phyloP scores from a whole-genome alignment of 805 yeast genomes.

The Martiniozyma abietophila region DNA sequence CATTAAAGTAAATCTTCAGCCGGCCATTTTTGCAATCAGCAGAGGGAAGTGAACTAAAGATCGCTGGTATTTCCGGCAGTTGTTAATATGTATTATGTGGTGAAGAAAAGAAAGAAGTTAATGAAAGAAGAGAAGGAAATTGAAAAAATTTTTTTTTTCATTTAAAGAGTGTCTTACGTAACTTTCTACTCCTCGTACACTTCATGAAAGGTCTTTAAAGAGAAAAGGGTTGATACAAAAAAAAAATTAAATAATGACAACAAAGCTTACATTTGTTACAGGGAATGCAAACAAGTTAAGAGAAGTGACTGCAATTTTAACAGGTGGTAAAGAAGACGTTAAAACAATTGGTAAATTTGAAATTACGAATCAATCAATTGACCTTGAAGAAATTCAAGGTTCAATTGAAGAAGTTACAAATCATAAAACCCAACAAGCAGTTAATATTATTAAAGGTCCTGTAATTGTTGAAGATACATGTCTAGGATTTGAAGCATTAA shows the following conservation, averaged over 20 bases:
- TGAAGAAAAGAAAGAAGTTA: slow-evolving; percentile 11
- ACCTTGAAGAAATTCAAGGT: slow-evolving; percentile 89
- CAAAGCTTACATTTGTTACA: slow-evolving; percentile 33
- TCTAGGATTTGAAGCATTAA: slow-evolving; percentile 69
- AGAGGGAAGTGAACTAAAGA: slow-evolving; percentile 24
- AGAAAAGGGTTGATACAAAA: neutral
- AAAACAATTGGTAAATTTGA: slow-evolving; percentile 38
- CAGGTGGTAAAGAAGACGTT: slow-evolving; percentile 25
- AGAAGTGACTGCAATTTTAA: slow-evolving; percentile 73
- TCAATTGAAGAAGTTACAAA: slow-evolving; percentile 70
- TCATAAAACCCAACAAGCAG: slow-evolving; percentile 73
- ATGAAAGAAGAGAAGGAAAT: slow-evolving; percentile 1
- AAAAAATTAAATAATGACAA: slow-evolving; percentile 11
- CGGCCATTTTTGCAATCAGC: slow-evolving; percentile 32
- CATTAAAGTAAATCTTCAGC: slow-evolving; percentile 24
- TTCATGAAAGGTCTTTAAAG: neutral
- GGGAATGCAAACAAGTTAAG: slow-evolving; percentile 84
- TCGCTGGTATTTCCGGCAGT: slow-evolving; percentile 36
- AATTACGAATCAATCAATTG: slow-evolving; percentile 59
- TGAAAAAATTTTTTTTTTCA: neutral
- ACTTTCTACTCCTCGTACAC: neutral
- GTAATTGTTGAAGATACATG: slow-evolving; percentile 95
- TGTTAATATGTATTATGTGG: slow-evolving; percentile 22
- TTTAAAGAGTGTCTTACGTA: neutral
- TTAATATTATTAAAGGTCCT: slow-evolving; percentile 55